These are phyloP conservation scores for Aspergillus sclerotioniger DNA, from an alignment of 495 filamentous ascomycete species.

Conservation along the genomic window DNA sequence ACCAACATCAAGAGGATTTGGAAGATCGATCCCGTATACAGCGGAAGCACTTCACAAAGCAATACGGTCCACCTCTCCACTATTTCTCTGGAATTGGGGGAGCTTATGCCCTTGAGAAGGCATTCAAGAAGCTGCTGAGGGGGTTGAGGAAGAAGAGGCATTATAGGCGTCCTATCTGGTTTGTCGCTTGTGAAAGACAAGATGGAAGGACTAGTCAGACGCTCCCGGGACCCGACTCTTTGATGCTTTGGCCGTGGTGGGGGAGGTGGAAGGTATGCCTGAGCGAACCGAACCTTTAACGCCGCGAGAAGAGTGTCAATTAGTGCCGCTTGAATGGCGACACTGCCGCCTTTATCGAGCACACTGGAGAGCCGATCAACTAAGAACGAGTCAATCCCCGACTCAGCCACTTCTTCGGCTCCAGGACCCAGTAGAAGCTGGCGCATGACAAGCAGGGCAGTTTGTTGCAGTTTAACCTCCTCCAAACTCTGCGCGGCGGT, in stretches of 20 bases:
- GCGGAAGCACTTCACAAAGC: constrained; percentile 77
- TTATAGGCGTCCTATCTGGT: constrained; percentile 35
- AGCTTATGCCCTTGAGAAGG: constrained; percentile 77
- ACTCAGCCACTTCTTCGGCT: constrained; percentile 59
- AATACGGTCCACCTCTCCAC: constrained; percentile 90
- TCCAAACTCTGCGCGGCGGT: constrained; percentile 21
- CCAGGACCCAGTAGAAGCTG: constrained; percentile 73
- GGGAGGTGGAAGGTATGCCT: constrained; percentile 36
- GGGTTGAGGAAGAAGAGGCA: constrained; percentile 47
- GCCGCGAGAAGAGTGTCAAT: constrained; percentile 72
- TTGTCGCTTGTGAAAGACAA: constrained; percentile 50
- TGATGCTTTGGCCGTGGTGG: constrained; percentile 40
- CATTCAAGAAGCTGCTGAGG: constrained; percentile 76
- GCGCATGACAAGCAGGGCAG: constrained; percentile 67
- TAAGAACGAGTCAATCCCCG: constrained; percentile 69
- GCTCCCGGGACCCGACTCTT: constrained; percentile 45
- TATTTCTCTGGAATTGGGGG: constrained; percentile 67
- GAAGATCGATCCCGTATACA: constrained; percentile 80
- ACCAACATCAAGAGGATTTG: constrained; percentile 87
- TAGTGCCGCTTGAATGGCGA: constrained; percentile 64
- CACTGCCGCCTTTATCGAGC: constrained; percentile 48
- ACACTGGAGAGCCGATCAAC: constrained; percentile 67
- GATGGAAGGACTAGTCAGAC: constrained; percentile 45
- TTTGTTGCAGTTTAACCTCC: constrained; percentile 57
- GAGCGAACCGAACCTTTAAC: constrained; percentile 62